Percentiles rank a stretch among this genome's conserved stretches.
phyloP scores from a whole-genome alignment of 1,139 yeast species.

The Wickerhamomyces sp. region DNA sequence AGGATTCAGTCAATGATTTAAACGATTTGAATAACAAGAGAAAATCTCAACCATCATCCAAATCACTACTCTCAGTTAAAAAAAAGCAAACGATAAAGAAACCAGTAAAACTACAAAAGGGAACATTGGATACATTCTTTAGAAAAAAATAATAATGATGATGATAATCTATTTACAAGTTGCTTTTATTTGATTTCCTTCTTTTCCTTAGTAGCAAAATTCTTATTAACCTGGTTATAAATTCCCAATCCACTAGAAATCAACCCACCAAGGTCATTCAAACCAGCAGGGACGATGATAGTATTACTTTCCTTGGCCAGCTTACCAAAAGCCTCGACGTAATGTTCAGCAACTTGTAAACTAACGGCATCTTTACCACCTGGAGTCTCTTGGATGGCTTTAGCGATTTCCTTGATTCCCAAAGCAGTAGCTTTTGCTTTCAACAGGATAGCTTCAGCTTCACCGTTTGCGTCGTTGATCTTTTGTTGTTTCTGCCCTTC shows the following conservation, averaged over 20 bases:
- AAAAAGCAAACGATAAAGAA: slow-evolving; percentile 52
- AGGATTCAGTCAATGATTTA: slow-evolving; percentile 31
- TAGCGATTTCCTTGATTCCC: slow-evolving; percentile 60
- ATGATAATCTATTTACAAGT: not conserved
- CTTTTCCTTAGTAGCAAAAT: slow-evolving; percentile 3
- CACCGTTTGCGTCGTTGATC: slow-evolving; percentile 66
- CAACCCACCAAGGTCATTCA: slow-evolving; percentile 70
- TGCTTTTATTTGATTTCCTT: not conserved
- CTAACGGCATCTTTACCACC: slow-evolving; percentile 75
- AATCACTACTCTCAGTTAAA: slow-evolving; percentile 23
- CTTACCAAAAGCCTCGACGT: slow-evolving; percentile 76
- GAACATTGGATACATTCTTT: slow-evolving; percentile 24
- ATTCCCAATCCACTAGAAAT: slow-evolving; percentile 78
- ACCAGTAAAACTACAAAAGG: slow-evolving; percentile 31
- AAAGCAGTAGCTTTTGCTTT: slow-evolving; percentile 76
- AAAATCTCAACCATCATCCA: slow-evolving; percentile 18
- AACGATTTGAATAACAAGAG: slow-evolving; percentile 26
- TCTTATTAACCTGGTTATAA: slow-evolving; percentile 46
- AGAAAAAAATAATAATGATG: slow-evolving; percentile 11
- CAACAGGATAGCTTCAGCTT: slow-evolving; percentile 60
- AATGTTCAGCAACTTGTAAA: slow-evolving; percentile 78
- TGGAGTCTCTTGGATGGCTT: slow-evolving; percentile 62
- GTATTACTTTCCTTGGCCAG: slow-evolving; percentile 81
- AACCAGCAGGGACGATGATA: slow-evolving; percentile 68
- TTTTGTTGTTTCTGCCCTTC: slow-evolving; percentile 63